Percentiles rank a stretch among this genome's conserved stretches.
phyloP scores from a whole-genome alignment of 257 asterid genomes.

The Solanum medicagineum region DNA sequence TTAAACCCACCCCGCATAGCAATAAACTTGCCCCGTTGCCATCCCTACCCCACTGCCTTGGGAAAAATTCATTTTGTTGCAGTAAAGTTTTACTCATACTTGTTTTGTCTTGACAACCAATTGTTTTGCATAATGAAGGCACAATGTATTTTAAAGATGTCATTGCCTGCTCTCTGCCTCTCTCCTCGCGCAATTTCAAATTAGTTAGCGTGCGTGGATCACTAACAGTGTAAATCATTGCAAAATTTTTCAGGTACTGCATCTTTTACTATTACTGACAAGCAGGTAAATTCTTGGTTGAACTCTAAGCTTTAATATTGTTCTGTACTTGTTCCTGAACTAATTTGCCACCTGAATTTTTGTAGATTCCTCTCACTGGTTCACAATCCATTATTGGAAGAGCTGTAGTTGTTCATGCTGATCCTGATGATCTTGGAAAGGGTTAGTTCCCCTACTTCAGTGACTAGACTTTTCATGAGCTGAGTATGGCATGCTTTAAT shows the following conservation, averaged over 20 bases:
- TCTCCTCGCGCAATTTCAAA: not conserved
- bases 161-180: not conserved
- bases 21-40: too few relatives aligned
- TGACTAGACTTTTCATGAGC: not conserved
- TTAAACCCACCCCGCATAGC: too few relatives aligned
- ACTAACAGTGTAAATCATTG: not conserved
- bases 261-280: conserved; percentile 53
- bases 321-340: not conserved
- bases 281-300: conserved; percentile 32
- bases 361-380: conserved; percentile 83
- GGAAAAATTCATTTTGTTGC: not conserved
- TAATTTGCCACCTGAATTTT: not conserved
- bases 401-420: conserved; percentile 98
- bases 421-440: conserved; percentile 94
- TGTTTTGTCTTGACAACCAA: not conserved
- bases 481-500: not conserved
- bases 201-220: not conserved
- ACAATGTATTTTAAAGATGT: not conserved
- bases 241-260: conserved; percentile 49
- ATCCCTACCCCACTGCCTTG: not conserved
- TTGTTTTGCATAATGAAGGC: not conserved
- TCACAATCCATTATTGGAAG: conserved; percentile 79
- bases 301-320: not conserved
- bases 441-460: conserved; percentile 32
- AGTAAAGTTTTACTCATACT: not conserved